Evolutionary conservation across 176 grass and related monocot genomes (phyloP), one percentile per base, ranked within the genome.

Genomic region (Bolboschoenus planiculmis): DNA sequence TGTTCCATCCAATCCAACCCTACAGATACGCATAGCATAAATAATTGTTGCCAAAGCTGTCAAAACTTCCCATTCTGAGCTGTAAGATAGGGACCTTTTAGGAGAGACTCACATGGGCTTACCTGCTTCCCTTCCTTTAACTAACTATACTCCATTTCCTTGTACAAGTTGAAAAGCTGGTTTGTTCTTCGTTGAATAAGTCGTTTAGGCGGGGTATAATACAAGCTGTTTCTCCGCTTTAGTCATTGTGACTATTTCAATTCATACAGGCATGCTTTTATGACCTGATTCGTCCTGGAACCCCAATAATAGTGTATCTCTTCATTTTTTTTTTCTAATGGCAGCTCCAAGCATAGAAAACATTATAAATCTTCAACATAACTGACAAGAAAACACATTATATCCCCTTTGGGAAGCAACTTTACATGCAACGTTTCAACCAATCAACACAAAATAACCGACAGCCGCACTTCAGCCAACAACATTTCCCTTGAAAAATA

Each of bases 71-170:
- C 44, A 30, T 23, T 76, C 21, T 76, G 72, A 76, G 72, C 72
- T 76, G 72, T 76, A 51, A 48, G 72, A 76, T 33, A 4, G 71
- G 26, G 72, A 76, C 72, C 18, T 76, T 76, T 50, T 51, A 18
- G 37, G 21, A 51, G 44, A 76, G 72, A 1, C 24, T 51, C 72
- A 76, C 72, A 76, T 76, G 72, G 43, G 67, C 35, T 31, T 4
- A 51, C 20, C 72, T 76, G 44, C 23, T 75, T 30, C 9, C 0
- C n/a, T n/a, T n/a, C 2, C 34, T 43, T 43, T 72, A n/a, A 72
- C 37, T 29, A 75, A 27, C 24, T 18, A 76, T 48, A 76, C 33
- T 76, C 46, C 14, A 0, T 76, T 48, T 76, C 24, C 26, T 76
- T 76, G 50, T 23, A 27, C 10, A 30, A 30, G 24, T 70, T 70